A percentile compares a stretch with the other conserved stretches of the same genome.
Evolutionary conservation across 192 early-diverging fungal species (phyloP).

Genomic region (Coemansia sp.): DNA sequence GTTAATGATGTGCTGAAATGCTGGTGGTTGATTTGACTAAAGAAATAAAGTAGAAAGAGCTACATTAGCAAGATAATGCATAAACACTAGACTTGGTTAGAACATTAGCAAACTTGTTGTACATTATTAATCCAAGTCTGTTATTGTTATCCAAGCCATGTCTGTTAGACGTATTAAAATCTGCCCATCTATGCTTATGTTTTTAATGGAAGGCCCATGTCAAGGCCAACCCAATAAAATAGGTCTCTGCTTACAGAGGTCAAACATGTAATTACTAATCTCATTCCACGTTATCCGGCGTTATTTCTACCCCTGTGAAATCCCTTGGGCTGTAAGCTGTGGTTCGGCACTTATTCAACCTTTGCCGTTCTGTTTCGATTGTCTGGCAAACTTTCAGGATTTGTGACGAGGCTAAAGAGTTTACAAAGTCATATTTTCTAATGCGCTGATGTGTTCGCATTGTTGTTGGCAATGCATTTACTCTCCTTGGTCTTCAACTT

Average conservation of each 20-base stretch:
- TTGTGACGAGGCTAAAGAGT: conserved; percentile 60
- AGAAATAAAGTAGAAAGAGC: no score
- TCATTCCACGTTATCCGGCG: conserved; percentile 84
- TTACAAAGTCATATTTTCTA: conserved; percentile 84
- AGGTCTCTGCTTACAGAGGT: conserved; percentile 66
- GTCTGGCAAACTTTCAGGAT: conserved; percentile 77
- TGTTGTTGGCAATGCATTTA: conserved; percentile 80
- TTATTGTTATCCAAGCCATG: conserved; percentile 90
- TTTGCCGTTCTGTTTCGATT: conserved; percentile 73
- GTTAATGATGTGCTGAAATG: no score
- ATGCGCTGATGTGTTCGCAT: conserved; percentile 79
- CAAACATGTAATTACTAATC: conserved; percentile 66
- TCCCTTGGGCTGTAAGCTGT: conserved; percentile 80
- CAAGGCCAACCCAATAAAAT: conserved; percentile 63
- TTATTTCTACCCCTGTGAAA: conserved; percentile 61
- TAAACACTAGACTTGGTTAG: no score
- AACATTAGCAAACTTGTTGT: no score
- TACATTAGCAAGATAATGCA: no score
- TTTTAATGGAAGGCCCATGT: conserved; percentile 50
- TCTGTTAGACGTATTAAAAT: conserved; percentile 80
- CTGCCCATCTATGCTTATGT: no score
- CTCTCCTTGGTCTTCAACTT: conserved; percentile 76
- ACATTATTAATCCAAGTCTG: conserved; percentile 57
- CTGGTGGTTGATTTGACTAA: no score
- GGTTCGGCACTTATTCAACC: conserved; percentile 78